Evolutionary conservation across 352 stramenopile genomes (phyloP).

Genomic region (Pythium pyrilobum): DNA sequence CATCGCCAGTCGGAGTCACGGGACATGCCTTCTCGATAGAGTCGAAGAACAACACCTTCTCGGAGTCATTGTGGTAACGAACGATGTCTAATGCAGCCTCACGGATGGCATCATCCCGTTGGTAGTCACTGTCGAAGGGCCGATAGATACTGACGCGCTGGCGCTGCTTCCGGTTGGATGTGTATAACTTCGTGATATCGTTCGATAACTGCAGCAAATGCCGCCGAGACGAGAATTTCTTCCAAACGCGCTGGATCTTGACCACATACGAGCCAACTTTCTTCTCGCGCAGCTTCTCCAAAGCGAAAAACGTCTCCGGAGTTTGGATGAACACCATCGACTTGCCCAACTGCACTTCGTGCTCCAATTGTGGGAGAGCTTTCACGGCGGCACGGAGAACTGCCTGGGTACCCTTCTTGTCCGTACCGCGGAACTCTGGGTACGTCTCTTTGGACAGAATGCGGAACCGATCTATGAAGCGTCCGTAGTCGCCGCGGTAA

Average conservation of each 20-base stretch:
- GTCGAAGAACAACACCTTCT: slow-evolving; percentile 85
- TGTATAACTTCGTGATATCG: slow-evolving; percentile 85
- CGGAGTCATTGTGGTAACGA: slow-evolving; percentile 65
- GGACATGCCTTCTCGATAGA: slow-evolving; percentile 56
- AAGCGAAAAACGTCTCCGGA: slow-evolving; percentile 84
- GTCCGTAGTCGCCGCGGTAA: slow-evolving; percentile 81
- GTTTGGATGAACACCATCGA: slow-evolving; percentile 91
- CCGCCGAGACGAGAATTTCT: slow-evolving; percentile 68
- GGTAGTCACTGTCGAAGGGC: slow-evolving; percentile 82
- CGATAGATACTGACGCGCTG: slow-evolving; percentile 86
- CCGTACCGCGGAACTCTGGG: slow-evolving; percentile 67
- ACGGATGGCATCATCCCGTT: slow-evolving; percentile 54
- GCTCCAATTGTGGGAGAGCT: slow-evolving; percentile 57
- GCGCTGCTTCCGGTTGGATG: slow-evolving; percentile 70
- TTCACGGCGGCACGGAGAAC: slow-evolving; percentile 80
- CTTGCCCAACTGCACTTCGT: slow-evolving; percentile 85
- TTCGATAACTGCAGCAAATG: slow-evolving; percentile 80
- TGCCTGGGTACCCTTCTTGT: slow-evolving; percentile 81
- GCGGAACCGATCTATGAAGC: slow-evolving; percentile 83
- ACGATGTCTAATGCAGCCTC: slow-evolving; percentile 67
- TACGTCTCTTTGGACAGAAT: slow-evolving; percentile 81
- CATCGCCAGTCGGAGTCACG: neutral
- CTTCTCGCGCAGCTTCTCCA: slow-evolving; percentile 85
- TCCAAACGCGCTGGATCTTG: slow-evolving; percentile 83
- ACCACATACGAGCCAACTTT: slow-evolving; percentile 70